Base-by-base conservation (phyloP, 192 early-diverging fungal species). In the Diversispora epigaea region DNA sequence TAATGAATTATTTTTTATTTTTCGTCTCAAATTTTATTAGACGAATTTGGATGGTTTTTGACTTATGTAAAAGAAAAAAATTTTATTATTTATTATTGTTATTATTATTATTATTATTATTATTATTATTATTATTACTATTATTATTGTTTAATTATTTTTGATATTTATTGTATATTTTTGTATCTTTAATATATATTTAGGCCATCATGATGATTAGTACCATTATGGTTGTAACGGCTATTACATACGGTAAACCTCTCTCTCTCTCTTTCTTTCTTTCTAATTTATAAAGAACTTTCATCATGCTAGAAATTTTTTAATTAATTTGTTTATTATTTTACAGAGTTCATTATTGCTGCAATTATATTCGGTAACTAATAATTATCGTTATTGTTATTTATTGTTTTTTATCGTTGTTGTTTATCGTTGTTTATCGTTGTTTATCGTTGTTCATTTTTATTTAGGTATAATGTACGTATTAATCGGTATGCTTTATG, bases 181-280 rank as follows among this genome's bases (percentile, higher is more conserved):
- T 45, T 44, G 11, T 4, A 46, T 66, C 3, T 46, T 47, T 15
- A 11, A 43, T 15, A n/a, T 40, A 14, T 43, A 14, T 41, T n/a
- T 47, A 66, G 63, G n/a, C n/a, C 10, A 6, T 66, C 43, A 75
- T 92, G 39, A 81, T 79, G 6, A 83, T 86, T 11, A 49, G 84
- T 49, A 80, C 83, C 41, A 86, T 91, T 3, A 77, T 92, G 17
- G 83, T 93, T 4, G 86, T 94, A 63, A 82, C 87, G 0, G 68
- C 21, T 46, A 87, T 94, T 62, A 90, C 89, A 22, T 92, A 93
- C 32, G 47, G 82, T 10, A 95, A 94, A 73, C 78, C 93, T 71
- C 32, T 91, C 89, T 12, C 32, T 91, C 89, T 12, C 87, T 84
- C 91, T n/a, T 45, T 21, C 15, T 10, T 45, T 6, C 19, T 45